A percentile compares a stretch with the other conserved stretches of the same genome.
These are phyloP conservation scores for Globisporangium acanthophoron DNA, from an alignment of 352 stramenopile species.

Conservation along the genomic window DNA sequence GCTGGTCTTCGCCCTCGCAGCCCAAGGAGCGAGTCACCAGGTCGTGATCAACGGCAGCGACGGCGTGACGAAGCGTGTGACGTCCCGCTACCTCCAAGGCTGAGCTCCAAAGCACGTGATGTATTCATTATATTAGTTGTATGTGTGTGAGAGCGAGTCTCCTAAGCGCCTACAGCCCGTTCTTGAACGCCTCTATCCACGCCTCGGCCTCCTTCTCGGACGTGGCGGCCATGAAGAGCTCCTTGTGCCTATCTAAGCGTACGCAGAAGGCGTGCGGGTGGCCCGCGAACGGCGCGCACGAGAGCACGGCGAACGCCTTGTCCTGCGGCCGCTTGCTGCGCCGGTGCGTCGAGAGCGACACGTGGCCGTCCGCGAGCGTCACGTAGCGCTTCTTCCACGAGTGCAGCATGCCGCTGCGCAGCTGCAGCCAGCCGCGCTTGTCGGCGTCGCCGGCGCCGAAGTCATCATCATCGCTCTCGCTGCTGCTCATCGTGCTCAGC, in stretches of 20 bases:
- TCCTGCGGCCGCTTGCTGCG: conserved; percentile 28
- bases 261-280: conserved; percentile 42
- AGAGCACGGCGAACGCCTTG: conserved; percentile 43
- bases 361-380: conserved; percentile 34
- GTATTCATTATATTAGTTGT: background rate
- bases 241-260: conserved; percentile 45
- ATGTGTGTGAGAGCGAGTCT: background rate
- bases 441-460: conserved; percentile 8
- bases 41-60: background rate
- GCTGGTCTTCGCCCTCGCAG: too few species aligned
- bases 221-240: conserved; percentile 40
- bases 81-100: background rate
- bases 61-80: too few species aligned
- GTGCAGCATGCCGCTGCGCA: conserved; percentile 31
- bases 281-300: conserved; percentile 31
- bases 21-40: too few species aligned
- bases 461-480: conserved; percentile 29
- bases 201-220: conserved; percentile 37
- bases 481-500: conserved; percentile 43
- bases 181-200: conserved; percentile 53
- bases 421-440: conserved; percentile 41
- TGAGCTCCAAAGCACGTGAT: too few species aligned
- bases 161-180: conserved; percentile 11
- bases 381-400: conserved; percentile 57
- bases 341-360: conserved; percentile 28